phyloP scores from a whole-genome alignment of 2,329 filamentous ascomycete genomes.

The Fusarium solani-melongenae region DNA sequence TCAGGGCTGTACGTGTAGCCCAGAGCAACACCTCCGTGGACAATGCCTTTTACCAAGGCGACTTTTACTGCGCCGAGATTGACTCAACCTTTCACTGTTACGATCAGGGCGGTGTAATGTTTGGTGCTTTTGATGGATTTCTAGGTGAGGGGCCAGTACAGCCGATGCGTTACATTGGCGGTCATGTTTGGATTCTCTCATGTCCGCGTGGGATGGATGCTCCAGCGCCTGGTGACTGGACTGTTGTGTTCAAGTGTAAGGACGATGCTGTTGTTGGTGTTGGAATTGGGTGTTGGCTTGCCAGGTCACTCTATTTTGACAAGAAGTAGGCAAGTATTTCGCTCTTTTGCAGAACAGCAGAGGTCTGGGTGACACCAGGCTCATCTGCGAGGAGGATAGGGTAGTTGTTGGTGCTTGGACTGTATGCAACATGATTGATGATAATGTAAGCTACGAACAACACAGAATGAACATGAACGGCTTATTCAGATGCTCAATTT shows the following conservation, averaged over 20 bases:
- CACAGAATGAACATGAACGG: neutral
- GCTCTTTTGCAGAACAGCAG: neutral
- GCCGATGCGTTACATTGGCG: conserved; percentile 23
- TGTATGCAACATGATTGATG: neutral
- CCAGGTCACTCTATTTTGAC: conserved; percentile 21
- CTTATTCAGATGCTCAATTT: neutral
- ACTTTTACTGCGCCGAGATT: conserved; percentile 29
- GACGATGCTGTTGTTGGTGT: neutral
- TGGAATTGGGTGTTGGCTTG: conserved; percentile 25
- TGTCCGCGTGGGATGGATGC: conserved; percentile 31
- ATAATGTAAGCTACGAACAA: neutral
- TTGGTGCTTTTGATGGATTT: conserved; percentile 27
- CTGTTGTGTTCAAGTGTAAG: conserved; percentile 14
- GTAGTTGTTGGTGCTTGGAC: neutral
- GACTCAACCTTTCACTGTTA: conserved; percentile 23
- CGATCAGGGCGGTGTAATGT: conserved; percentile 23
- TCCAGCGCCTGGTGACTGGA: conserved; percentile 31
- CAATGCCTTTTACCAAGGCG: conserved; percentile 4
- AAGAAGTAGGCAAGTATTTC: conserved; percentile 3
- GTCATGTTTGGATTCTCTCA: conserved; percentile 20
- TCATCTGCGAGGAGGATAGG: neutral
- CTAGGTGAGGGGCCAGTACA: conserved; percentile 23
- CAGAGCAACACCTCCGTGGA: neutral
- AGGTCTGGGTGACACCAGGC: neutral
- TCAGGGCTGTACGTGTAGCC: conserved; percentile 13